Percentiles rank a stretch among this genome's conserved stretches.
Evolutionary conservation across 2,329 filamentous ascomycete species (phyloP).

Genomic region (Elsinoe australis): DNA sequence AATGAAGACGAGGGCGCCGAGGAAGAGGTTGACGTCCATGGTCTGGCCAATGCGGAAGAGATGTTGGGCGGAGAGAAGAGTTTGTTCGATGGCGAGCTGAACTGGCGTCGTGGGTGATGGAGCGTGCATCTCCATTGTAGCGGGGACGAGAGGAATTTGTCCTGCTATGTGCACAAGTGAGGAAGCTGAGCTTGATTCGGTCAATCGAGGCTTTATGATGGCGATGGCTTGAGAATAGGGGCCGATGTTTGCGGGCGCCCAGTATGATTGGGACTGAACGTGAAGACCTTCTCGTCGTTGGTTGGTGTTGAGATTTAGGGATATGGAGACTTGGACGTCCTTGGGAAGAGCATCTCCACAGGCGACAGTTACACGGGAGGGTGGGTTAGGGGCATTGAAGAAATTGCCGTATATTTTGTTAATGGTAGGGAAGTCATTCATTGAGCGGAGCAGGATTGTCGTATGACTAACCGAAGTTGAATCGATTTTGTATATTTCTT

Average conservation of each 20-base stretch:
- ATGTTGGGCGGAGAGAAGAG: slow-evolving; percentile 74
- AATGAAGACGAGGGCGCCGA: slow-evolving; percentile 67
- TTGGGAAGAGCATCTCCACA: slow-evolving; percentile 60
- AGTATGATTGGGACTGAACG: slow-evolving; percentile 89
- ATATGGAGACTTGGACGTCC: slow-evolving; percentile 54
- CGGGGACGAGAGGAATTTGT: slow-evolving; percentile 81
- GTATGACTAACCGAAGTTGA: slow-evolving; percentile 35
- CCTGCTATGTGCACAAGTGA: slow-evolving; percentile 64
- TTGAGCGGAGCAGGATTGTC: slow-evolving; percentile 65
- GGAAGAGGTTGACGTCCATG: slow-evolving; percentile 67
- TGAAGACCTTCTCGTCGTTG: slow-evolving; percentile 54
- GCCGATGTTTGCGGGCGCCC: slow-evolving; percentile 95
- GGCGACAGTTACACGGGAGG: slow-evolving; percentile 75
- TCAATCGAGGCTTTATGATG: slow-evolving; percentile 31
- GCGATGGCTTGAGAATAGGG: slow-evolving; percentile 87
- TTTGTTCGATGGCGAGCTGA: slow-evolving; percentile 43
- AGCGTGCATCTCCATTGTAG: slow-evolving; percentile 58
- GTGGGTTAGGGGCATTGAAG: slow-evolving; percentile 72
- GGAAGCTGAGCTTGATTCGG: slow-evolving; percentile 20
- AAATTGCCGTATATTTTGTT: slow-evolving; percentile 69
- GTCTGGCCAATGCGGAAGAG: slow-evolving; percentile 73
- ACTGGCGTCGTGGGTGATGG: slow-evolving; percentile 33
- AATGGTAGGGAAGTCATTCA: slow-evolving; percentile 68
- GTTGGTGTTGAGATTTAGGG: slow-evolving; percentile 29
- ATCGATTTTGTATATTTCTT: slow-evolving; percentile 24